phyloP scores from a whole-genome alignment of 352 stramenopile genomes.

The Phytopythium litorale region DNA sequence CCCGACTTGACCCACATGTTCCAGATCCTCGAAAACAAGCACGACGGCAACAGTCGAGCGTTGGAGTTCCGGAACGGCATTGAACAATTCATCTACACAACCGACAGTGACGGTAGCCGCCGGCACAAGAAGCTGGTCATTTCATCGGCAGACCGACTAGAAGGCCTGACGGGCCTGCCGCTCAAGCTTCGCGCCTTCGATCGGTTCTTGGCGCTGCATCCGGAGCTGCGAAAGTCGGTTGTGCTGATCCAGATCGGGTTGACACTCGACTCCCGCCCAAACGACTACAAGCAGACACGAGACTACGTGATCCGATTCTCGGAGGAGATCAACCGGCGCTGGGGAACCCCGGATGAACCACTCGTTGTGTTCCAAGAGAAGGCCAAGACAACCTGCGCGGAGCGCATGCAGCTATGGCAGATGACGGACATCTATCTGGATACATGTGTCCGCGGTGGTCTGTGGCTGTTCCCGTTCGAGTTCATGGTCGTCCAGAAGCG shows the following conservation, averaged over 20 bases:
- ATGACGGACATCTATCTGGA: constrained; percentile 71
- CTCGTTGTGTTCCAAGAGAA: constrained; percentile 80
- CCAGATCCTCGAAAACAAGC: constrained; percentile 55
- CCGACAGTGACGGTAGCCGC: constrained; percentile 9
- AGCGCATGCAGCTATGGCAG: constrained; percentile 66
- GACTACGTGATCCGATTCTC: constrained; percentile 91
- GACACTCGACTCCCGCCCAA: constrained; percentile 65
- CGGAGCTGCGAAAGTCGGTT: constrained; percentile 59
- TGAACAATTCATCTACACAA: constrained; percentile 30
- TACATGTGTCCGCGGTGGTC: constrained; percentile 55
- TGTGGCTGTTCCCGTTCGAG: constrained; percentile 76
- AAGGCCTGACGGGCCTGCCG: constrained; percentile 95
- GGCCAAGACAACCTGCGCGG: constrained; percentile 52
- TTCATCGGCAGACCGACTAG: constrained; percentile 92
- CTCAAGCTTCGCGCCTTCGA: constrained; percentile 97
- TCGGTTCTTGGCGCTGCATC: constrained; percentile 90
- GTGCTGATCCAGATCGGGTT: constrained; percentile 79
- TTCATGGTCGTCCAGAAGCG: constrained; percentile 68
- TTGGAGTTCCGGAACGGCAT: constrained; percentile 30
- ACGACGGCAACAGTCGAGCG: constrained; percentile 24
- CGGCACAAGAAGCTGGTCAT: constrained; percentile 65
- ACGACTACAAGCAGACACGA: constrained; percentile 93
- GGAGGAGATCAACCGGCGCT: constrained; percentile 90
- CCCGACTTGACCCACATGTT: constrained; percentile 85
- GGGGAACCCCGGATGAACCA: constrained; percentile 39